These are phyloP conservation scores for Vitellaria paradoxa DNA, from an alignment of 179 eudicot species.

Conservation along the genomic window DNA sequence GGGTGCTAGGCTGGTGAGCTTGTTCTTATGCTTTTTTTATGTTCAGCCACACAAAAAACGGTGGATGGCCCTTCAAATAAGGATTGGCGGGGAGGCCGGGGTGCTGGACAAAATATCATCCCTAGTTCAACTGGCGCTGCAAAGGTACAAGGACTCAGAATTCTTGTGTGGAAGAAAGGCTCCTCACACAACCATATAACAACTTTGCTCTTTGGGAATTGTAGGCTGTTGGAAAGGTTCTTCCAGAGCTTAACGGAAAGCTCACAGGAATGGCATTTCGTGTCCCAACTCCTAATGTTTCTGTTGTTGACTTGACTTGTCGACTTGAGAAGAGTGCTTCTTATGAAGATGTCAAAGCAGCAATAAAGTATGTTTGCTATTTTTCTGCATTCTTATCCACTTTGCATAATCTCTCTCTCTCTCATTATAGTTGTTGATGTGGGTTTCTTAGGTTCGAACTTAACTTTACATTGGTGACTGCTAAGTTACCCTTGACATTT, in stretches of 20 bases:
- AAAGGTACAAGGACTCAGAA: slow-evolving; percentile 44
- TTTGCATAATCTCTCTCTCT: neutral
- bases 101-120: slow-evolving; percentile 90
- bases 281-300: slow-evolving; percentile 92
- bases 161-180: neutral
- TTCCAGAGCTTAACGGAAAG: slow-evolving; percentile 93
- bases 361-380: slow-evolving; percentile 60
- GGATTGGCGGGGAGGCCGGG: slow-evolving; percentile 98
- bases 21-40: neutral
- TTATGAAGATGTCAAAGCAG: slow-evolving; percentile 91
- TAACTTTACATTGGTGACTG: too few relatives aligned
- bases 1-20: too few relatives aligned
- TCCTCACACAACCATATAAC: neutral
- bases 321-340: slow-evolving; percentile 86
- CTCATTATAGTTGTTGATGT: too few relatives aligned
- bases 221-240: slow-evolving; percentile 97
- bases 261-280: slow-evolving; percentile 99
- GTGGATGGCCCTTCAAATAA: slow-evolving; percentile 99
- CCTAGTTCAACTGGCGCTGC: slow-evolving; percentile 99
- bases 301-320: slow-evolving; percentile 97
- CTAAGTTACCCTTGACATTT: neutral
- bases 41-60: slow-evolving; percentile 87
- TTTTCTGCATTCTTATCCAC: neutral
- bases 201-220: slow-evolving; percentile 7
- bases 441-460: too few relatives aligned